Percentiles rank a stretch among this genome's conserved stretches.
phyloP scores from a whole-genome alignment of 345 rosid genomes.

The Lepidium sativum region DNA sequence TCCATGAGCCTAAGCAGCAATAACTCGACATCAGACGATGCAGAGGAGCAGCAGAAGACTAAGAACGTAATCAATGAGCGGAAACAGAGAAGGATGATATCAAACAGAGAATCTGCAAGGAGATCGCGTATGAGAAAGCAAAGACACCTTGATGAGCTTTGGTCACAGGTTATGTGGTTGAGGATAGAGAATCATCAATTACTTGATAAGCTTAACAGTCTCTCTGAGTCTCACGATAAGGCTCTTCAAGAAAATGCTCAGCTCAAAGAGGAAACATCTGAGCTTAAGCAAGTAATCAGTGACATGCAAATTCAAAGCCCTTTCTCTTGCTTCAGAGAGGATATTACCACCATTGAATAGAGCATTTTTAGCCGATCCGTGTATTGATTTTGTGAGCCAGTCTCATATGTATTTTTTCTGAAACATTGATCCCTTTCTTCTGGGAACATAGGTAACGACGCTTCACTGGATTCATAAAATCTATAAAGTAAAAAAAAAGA shows the following conservation, averaged over 20 bases:
- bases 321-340: constrained; percentile 44
- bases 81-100: constrained; percentile 85
- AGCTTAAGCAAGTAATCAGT: constrained; percentile 53
- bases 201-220: constrained; percentile 54
- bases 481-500: too few species aligned
- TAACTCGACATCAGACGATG: constrained; percentile 82
- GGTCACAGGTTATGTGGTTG: constrained; percentile 82
- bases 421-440: too few species aligned
- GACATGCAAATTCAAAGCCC: constrained; percentile 52
- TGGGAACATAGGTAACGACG: too few species aligned
- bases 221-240: constrained; percentile 48
- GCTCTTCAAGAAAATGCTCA: constrained; percentile 53
- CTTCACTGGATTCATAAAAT: too few species aligned
- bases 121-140: constrained; percentile 95
- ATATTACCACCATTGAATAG: constrained; percentile 22
- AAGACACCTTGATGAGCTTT: constrained; percentile 85
- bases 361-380: not conserved
- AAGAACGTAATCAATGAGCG: constrained; percentile 56
- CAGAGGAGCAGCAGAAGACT: constrained; percentile 55
- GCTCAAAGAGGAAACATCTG: constrained; percentile 63
- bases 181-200: constrained; percentile 77
- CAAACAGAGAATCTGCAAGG: constrained; percentile 87
- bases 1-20: constrained; percentile 57
- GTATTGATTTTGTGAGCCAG: not conserved
- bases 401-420: not conserved